Base-by-base conservation (phyloP, 768 basidiomycete species). In the Mycena sanguinolenta region DNA sequence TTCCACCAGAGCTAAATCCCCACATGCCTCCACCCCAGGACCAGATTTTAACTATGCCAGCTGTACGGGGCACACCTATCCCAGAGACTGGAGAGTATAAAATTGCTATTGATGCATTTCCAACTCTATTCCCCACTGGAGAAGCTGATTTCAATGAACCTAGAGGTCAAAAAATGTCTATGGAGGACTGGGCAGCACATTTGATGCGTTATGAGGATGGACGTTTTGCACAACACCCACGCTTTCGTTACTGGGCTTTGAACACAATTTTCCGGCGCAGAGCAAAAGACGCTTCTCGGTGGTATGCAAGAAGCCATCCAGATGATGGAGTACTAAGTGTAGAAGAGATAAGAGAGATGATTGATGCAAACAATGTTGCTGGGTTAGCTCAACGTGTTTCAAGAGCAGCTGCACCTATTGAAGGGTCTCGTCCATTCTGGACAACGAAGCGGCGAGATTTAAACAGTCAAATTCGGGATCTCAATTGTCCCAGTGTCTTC, bases 31-130 rank as follows among this genome's bases (percentile, higher is more conserved):
- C 21, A 2, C 21, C 5, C 0, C 44, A 46, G 19, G 44, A 46
- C 3, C 44, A n/a, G 8, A 27, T 50, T 25, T 4, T 50, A 50
- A 50, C 49, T 50, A 27, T 50, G 23, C 49, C 49, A 50, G 49
- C 25, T 25, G 49, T 50, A 2, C 1, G 49, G 27, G 7, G 25
- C 23, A 50, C 49, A 25, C 49, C 49, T 10, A 50, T 50, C 23
- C 8, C 6, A 25, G 49, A 50, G 23, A 25, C 3, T 14, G 25
- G 49, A 25, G 23, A 27, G 6, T 13, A 25, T 2, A 23, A 50
- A 27, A 25, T 50, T 50, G 49, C 49, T 50, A 50, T 50, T 50
- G 49, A 50, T 50, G 49, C 49, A 50, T 50, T 50, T 50, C 49
- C 49, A 13, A 50, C 49, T 50, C 23, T 50, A 2, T 50, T 50